Conservation (phyloP, 2,329 filamentous ascomycete species). For the Cercospora sojina region DNA sequence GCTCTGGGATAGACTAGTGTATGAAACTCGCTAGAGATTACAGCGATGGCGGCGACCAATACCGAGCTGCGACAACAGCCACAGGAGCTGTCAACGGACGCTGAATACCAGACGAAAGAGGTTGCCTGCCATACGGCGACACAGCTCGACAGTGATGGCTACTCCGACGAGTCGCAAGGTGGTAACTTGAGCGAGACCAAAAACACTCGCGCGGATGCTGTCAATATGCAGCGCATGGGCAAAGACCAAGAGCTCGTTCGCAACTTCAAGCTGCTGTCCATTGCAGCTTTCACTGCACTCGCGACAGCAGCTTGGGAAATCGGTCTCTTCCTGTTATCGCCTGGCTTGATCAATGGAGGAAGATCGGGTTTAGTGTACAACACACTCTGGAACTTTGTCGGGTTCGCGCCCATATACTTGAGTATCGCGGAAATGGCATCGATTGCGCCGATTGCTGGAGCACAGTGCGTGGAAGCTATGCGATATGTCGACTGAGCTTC, state of each 20-base stretch:
- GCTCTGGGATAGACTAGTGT: not conserved
- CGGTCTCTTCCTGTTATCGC: not conserved
- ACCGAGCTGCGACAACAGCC: not conserved
- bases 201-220: conserved; percentile 13
- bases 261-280: conserved; percentile 25
- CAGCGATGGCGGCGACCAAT: not conserved
- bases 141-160: not conserved
- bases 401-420: conserved; percentile 25
- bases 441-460: conserved; percentile 31
- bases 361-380: conserved; percentile 32
- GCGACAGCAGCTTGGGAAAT: conserved; percentile 25
- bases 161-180: not conserved
- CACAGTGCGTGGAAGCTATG: not conserved
- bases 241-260: conserved; percentile 27
- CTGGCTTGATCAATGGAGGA: conserved; percentile 30
- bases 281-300: conserved; percentile 20
- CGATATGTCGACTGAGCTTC: not conserved
- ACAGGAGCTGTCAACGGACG: not conserved
- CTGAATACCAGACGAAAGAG: not conserved
- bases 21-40: not conserved
- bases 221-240: conserved; percentile 23
- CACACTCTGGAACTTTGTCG: conserved; percentile 28
- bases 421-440: conserved; percentile 35
- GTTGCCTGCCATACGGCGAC: not conserved
- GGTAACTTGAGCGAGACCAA: conserved; percentile 4